These are phyloP conservation scores for Penstemon davidsonii DNA, from an alignment of 257 asterid genomes.

Conservation along the genomic window DNA sequence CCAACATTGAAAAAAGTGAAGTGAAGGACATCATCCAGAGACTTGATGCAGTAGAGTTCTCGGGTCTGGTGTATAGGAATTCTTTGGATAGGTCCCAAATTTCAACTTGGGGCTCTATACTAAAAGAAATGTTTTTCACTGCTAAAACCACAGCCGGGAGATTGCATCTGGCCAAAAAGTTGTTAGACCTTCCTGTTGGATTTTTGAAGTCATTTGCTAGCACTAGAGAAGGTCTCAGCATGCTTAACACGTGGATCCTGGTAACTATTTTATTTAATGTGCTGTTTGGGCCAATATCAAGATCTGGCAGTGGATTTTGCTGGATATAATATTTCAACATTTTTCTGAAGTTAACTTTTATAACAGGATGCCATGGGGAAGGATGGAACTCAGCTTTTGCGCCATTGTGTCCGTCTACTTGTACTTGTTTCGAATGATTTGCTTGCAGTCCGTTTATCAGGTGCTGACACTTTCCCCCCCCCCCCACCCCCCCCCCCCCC, in stretches of 20 bases:
- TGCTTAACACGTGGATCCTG: constrained; percentile 93
- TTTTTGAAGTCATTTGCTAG: constrained; percentile 90
- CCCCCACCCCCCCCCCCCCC: no score
- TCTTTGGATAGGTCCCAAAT: constrained; percentile 60
- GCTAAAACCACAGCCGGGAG: constrained; percentile 89
- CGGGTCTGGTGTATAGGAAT: constrained; percentile 48
- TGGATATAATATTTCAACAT: constrained; percentile 21
- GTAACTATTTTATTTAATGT: constrained; percentile 41
- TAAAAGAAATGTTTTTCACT: constrained; percentile 77
- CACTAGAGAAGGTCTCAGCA: constrained; percentile 82
- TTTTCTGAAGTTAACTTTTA: constrained; percentile 25
- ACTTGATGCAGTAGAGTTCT: constrained; percentile 71
- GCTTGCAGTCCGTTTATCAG: constrained; percentile 92
- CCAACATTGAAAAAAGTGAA: constrained; percentile 71
- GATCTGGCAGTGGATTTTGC: constrained; percentile 23
- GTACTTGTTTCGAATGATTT: constrained; percentile 87
- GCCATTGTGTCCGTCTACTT: constrained; percentile 96
- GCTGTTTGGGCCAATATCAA: constrained; percentile 12
- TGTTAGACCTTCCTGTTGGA: constrained; percentile 85
- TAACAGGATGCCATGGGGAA: constrained; percentile 95
- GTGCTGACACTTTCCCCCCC: constrained; percentile 30
- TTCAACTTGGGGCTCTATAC: constrained; percentile 57
- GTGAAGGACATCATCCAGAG: constrained; percentile 72
- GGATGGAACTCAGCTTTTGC: constrained; percentile 99
- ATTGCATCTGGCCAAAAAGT: constrained; percentile 80